A percentile compares a stretch with the other conserved stretches of the same genome.
Conservation (phyloP, 306 rosid species). For the Chamaecrista fasciculata region DNA sequence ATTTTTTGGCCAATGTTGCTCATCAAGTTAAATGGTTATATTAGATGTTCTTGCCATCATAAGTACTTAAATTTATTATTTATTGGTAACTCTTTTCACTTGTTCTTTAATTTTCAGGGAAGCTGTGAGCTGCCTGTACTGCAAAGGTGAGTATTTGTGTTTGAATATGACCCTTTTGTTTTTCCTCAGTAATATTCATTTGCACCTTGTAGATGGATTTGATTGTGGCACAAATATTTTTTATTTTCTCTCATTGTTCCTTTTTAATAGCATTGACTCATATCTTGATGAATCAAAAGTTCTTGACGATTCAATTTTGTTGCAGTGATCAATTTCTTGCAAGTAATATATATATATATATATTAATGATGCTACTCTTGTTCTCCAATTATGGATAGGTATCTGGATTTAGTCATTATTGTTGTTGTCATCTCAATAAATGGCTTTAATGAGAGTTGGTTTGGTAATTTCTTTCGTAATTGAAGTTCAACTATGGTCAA, state of each 20-base stretch:
- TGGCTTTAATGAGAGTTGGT: not conserved
- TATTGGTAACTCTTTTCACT: constrained; percentile 8
- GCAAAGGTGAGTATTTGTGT: constrained; percentile 57
- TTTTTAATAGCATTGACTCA: constrained; percentile 4
- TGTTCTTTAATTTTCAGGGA: constrained; percentile 57
- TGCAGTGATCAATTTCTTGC: constrained; percentile 11
- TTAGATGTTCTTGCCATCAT: constrained; percentile 15
- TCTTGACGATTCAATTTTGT: constrained; percentile 9
- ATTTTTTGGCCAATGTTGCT: too few relatives aligned
- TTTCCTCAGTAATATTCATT: constrained; percentile 10
- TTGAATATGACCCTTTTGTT: constrained; percentile 18
- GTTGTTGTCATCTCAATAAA: not conserved
- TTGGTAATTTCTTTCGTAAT: constrained; percentile 13
- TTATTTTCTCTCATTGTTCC: not conserved
- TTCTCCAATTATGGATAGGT: constrained; percentile 10
- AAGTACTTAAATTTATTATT: constrained; percentile 17
- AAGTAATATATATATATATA: not conserved
- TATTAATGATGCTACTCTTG: constrained; percentile 8
- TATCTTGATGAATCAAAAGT: constrained; percentile 9
- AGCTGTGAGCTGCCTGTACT: constrained; percentile 75
- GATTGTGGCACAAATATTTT: constrained; percentile 4
- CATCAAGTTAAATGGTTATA: not conserved
- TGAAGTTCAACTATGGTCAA: not conserved
- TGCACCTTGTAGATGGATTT: constrained; percentile 22
- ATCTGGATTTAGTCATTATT: constrained; percentile 1